These are phyloP conservation scores for Coix lacrymajobi DNA, from an alignment of 176 grass and related monocot genomes.

Conservation along the genomic window DNA sequence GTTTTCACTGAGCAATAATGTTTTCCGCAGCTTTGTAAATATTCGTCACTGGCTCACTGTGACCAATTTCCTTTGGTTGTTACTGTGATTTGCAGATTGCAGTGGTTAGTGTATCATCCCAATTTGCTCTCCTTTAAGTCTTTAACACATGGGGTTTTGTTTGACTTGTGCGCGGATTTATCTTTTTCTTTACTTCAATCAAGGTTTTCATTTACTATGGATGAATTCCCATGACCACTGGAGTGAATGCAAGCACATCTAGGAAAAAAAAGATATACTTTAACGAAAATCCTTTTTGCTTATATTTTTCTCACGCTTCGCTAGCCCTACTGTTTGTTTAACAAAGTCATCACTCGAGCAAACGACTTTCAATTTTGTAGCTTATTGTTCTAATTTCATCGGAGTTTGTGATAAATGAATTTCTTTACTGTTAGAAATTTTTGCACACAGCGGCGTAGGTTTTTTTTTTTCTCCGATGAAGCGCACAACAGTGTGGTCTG, in stretches of 20 bases:
- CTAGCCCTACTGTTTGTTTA: neutral
- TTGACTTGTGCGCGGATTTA: neutral
- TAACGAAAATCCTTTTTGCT: neutral
- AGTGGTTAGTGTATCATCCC: neutral
- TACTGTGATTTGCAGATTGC: neutral
- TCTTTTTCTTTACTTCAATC: neutral
- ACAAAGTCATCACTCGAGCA: neutral
- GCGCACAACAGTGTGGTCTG: neutral
- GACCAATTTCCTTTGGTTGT: neutral
- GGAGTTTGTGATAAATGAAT: neutral
- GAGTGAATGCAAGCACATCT: too few species aligned
- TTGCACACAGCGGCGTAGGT: neutral
- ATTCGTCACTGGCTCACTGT: neutral
- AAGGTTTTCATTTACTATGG: neutral
- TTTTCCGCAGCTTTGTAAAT: conserved; percentile 23
- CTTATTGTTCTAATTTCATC: neutral
- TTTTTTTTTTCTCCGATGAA: neutral
- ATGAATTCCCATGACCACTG: too few species aligned
- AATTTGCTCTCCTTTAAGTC: neutral
- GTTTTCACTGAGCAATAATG: neutral
- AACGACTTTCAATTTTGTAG: neutral
- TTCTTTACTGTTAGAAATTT: neutral
- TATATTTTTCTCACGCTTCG: neutral
- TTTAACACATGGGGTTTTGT: neutral
- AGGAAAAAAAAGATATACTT: too few species aligned